Base-by-base conservation (phyloP, 257 asterid genomes). In the Mentha longifolia region DNA sequence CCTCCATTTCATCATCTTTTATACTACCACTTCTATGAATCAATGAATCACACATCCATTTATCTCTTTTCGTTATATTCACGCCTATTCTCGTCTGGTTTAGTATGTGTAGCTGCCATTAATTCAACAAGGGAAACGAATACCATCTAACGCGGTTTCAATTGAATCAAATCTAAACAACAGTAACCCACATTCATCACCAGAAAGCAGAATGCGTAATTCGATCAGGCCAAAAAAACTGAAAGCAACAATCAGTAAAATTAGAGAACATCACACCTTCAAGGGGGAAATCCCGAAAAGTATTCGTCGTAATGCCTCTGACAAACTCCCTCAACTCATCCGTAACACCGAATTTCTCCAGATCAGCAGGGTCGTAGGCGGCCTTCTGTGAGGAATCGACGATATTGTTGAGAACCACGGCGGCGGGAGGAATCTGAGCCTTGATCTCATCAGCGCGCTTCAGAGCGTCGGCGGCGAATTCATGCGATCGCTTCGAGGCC, bases 391-490 rank as follows among this genome's bases (percentile, higher is more conserved):
- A 30, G 74, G 86, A 70, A 57, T 92, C 98, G 59, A 87, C 90
- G 61, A 90, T 79, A 75, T 68, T 76, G 22, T 81, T 81, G 9
- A 88, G 69, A 25, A 74, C 86, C 37, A 72, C 71, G 17, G 86
- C 67, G 42, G 88, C 74, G 8, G 97, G 80, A 31, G 95, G 97
- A 67, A 93, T 86, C 78, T 90, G 96, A 62, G 88, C 89, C 76
- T 82, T 87, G 91, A 93, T 85, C 91, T 86, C 90, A 61, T 94
- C 96, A 50, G 98, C 96, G 74, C 95, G 92, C 83, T 85, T 87
- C 16, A 87, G 41, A 33, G 92, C 96, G 79, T 87, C 96, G 22
- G 76, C 70, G 3, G 85, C 84, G 68, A 82, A 39, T 20, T 82
- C 84, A 71, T 76, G 77, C 28, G 86, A 78, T 33, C 72, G 80